A percentile compares a stretch with the other conserved stretches of the same genome.
Conservation (phyloP, 306 rosid genomes). For the Quercus dentata region DNA sequence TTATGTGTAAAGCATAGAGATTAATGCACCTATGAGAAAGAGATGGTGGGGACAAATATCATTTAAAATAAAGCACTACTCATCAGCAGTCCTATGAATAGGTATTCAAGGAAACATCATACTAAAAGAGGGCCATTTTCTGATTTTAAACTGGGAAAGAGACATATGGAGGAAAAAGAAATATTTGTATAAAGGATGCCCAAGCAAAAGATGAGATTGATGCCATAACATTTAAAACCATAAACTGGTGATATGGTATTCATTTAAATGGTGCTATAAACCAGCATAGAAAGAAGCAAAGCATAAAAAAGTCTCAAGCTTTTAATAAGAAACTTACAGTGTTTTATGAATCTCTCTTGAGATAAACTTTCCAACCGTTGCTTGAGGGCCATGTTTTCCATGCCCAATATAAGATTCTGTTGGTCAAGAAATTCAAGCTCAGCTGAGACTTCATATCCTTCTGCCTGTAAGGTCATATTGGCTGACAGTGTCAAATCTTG, state of each 20-base stretch:
- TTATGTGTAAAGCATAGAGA: no score
- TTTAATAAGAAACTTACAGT: slow-evolving; percentile 54
- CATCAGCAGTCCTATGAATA: neutral
- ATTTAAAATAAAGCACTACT: neutral
- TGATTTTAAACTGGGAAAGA: neutral
- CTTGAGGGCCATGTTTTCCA: slow-evolving; percentile 98
- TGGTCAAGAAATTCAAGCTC: slow-evolving; percentile 95
- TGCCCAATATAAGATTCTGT: slow-evolving; percentile 80
- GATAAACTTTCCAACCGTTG: slow-evolving; percentile 90
- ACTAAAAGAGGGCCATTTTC: neutral
- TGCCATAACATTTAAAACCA: neutral
- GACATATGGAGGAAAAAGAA: neutral
- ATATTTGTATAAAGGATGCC: neutral
- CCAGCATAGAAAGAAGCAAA: neutral
- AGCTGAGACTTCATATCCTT: slow-evolving; percentile 91
- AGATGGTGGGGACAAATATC: neutral
- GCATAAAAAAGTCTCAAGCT: neutral
- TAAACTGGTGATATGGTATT: neutral
- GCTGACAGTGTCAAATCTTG: neutral
- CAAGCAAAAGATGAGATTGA: neutral
- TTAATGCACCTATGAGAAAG: no score
- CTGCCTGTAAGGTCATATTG: slow-evolving; percentile 45
- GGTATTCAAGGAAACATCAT: neutral
- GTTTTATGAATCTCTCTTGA: slow-evolving; percentile 91
- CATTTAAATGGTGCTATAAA: neutral